These are phyloP conservation scores for Panaeolus papilionaceus DNA, from an alignment of 768 basidiomycete genomes.

Conservation along the genomic window DNA sequence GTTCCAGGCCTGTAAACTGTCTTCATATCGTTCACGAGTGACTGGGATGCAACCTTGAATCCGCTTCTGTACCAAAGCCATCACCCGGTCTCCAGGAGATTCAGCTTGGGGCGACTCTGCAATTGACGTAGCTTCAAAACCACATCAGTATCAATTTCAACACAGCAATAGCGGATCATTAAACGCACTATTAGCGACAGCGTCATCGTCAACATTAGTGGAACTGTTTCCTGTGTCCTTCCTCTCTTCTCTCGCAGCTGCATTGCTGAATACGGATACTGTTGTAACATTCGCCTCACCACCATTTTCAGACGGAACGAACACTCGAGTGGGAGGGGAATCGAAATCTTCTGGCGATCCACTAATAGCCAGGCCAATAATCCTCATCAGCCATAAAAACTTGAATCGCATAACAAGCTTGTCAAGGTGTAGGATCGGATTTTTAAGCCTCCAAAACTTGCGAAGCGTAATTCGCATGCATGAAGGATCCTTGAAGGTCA, in stretches of 20 bases:
- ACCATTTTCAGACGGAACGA: background rate
- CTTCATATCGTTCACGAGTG: background rate
- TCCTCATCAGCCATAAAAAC: background rate
- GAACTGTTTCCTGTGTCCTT: background rate
- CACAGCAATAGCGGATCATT: too few relatives aligned
- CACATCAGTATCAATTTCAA: too few relatives aligned
- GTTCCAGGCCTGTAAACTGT: background rate
- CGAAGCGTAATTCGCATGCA: conserved; percentile 32
- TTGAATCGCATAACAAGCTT: background rate
- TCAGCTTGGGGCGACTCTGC: background rate
- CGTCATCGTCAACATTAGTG: too few relatives aligned
- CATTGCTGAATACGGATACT: background rate
- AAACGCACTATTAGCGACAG: too few relatives aligned
- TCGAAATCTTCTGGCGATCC: background rate
- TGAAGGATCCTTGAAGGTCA: conserved; percentile 32
- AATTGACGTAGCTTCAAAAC: background rate
- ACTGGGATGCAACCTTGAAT: background rate
- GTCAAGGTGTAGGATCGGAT: too few relatives aligned
- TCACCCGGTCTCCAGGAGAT: background rate
- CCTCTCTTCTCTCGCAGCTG: background rate
- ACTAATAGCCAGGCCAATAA: background rate
- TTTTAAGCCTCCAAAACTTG: background rate
- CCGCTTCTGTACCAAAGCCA: background rate
- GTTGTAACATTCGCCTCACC: background rate
- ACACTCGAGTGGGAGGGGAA: background rate